phyloP scores from a whole-genome alignment of 2,329 filamentous ascomycete species.

The Thermomyces lanuginosus region DNA sequence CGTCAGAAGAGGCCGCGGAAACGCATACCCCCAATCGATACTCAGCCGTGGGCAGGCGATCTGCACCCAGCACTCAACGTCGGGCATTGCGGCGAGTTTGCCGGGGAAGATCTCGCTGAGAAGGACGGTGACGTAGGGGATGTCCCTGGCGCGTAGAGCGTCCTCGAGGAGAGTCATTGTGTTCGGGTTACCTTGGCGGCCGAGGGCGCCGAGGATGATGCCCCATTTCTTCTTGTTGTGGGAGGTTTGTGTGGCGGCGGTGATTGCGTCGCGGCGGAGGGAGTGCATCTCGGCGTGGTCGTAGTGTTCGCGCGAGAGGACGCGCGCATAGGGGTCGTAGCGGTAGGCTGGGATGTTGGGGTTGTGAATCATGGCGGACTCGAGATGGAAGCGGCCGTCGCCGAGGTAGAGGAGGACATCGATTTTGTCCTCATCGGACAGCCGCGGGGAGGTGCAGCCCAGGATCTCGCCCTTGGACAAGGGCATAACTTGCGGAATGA shows the following conservation, averaged over 20 bases:
- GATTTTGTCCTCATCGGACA: slow-evolving; percentile 43
- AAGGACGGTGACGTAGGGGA: slow-evolving; percentile 70
- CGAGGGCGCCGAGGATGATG: slow-evolving; percentile 79
- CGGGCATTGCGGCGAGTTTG: slow-evolving; percentile 80
- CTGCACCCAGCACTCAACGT: slow-evolving; percentile 97
- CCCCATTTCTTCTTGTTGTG: slow-evolving; percentile 95
- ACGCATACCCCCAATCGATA: slow-evolving; percentile 98
- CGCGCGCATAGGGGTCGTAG: slow-evolving; percentile 90
- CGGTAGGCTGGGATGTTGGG: slow-evolving; percentile 77
- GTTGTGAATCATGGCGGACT: slow-evolving; percentile 99
- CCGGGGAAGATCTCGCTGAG: slow-evolving; percentile 93
- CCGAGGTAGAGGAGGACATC: slow-evolving; percentile 79
- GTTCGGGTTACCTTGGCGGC: slow-evolving; percentile 87
- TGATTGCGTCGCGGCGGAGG: slow-evolving; percentile 61
- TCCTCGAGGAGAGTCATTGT: slow-evolving; percentile 77
- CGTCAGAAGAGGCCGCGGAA: slow-evolving; percentile 71
- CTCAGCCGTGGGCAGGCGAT: slow-evolving; percentile 92
- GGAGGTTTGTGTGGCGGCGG: slow-evolving; percentile 55
- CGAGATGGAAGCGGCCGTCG: slow-evolving; percentile 86
- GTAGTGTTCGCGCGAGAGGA: slow-evolving; percentile 80
- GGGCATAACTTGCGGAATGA: slow-evolving; percentile 85
- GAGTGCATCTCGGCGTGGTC: slow-evolving; percentile 81
- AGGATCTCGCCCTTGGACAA: slow-evolving; percentile 90
- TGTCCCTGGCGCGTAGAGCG: slow-evolving; percentile 51
- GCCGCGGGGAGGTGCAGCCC: slow-evolving; percentile 80